A percentile compares a stretch with the other conserved stretches of the same genome.
Evolutionary conservation across 768 basidiomycete species (phyloP).

Genomic region (Pleurotus tuber-regium): DNA sequence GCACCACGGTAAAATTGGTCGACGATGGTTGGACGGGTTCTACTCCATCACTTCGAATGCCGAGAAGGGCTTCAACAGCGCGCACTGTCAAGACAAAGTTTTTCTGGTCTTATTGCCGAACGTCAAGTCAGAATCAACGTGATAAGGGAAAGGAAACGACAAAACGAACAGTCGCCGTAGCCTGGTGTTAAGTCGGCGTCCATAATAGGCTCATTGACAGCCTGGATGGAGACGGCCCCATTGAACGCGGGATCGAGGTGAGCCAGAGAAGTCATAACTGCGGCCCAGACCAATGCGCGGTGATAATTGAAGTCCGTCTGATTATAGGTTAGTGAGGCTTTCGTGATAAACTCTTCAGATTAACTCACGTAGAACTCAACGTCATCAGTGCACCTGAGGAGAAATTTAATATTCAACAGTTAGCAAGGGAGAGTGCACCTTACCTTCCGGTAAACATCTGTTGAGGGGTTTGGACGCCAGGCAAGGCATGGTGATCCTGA

Average conservation of each 20-base stretch:
- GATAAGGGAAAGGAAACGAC: not conserved
- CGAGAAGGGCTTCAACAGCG: slow-evolving; percentile 59
- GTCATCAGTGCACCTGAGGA: slow-evolving; percentile 57
- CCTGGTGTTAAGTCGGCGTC: slow-evolving; percentile 64
- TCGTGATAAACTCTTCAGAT: slow-evolving; percentile 5
- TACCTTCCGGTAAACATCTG: slow-evolving; percentile 73
- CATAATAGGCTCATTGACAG: slow-evolving; percentile 79
- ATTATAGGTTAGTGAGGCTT: not conserved
- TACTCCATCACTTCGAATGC: slow-evolving; percentile 42
- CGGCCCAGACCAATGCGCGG: slow-evolving; percentile 78
- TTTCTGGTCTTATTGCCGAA: slow-evolving; percentile 49
- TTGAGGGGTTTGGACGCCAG: slow-evolving; percentile 59
- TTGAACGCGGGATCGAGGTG: slow-evolving; percentile 68
- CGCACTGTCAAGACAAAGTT: slow-evolving; percentile 70
- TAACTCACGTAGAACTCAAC: slow-evolving; percentile 70
- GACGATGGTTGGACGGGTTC: slow-evolving; percentile 11
- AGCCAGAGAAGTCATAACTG: slow-evolving; percentile 71
- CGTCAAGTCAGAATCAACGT: too few relatives aligned
- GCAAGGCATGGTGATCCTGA: slow-evolving; percentile 59
- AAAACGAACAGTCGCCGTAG: slow-evolving; percentile 61
- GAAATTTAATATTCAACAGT: slow-evolving; percentile 1
- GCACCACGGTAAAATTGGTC: slow-evolving; percentile 24
- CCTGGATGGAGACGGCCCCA: slow-evolving; percentile 69
- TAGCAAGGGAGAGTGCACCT: slow-evolving; percentile 13
- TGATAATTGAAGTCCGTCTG: slow-evolving; percentile 72